Conservation (phyloP, 1,284 basidiomycete species). For the Rhodotorula sp. region DNA sequence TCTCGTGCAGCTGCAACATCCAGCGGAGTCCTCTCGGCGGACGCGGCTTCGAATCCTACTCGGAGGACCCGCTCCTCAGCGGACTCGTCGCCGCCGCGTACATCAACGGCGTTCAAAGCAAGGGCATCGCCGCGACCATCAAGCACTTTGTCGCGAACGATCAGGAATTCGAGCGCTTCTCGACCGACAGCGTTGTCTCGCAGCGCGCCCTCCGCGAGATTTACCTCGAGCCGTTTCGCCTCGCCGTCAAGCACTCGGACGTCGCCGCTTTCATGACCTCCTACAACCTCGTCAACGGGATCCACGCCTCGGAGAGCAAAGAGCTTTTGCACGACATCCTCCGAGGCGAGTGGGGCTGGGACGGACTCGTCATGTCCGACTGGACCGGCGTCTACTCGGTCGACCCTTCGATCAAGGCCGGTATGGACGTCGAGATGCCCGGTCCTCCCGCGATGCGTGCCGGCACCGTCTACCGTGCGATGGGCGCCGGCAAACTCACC, state of each 20-base stretch:
- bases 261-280: conserved; percentile 56
- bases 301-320: conserved; percentile 66
- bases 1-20: conserved; percentile 57
- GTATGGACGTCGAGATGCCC: conserved; percentile 70
- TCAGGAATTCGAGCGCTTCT: conserved; percentile 53
- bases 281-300: conserved; percentile 60
- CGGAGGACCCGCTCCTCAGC: conserved; percentile 52
- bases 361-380: conserved; percentile 51
- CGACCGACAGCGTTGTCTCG: conserved; percentile 50
- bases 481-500: conserved; percentile 62
- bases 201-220: conserved; percentile 74
- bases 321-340: conserved; percentile 61
- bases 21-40: conserved; percentile 55
- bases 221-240: conserved; percentile 79
- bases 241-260: conserved; percentile 64
- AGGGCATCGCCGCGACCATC: conserved; percentile 34
- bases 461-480: conserved; percentile 58
- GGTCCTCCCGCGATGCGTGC: conserved; percentile 50
- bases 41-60: conserved; percentile 68
- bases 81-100: conserved; percentile 20
- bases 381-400: conserved; percentile 64
- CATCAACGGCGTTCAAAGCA: conserved; percentile 35
- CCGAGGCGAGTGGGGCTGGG: conserved; percentile 66
- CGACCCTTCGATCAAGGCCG: conserved; percentile 66
- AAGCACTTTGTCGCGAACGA: conserved; percentile 45